Percentiles rank a stretch among this genome's conserved stretches.
These are phyloP conservation scores for Erodium texanum DNA, from an alignment of 441 rosid species.

Conservation along the genomic window DNA sequence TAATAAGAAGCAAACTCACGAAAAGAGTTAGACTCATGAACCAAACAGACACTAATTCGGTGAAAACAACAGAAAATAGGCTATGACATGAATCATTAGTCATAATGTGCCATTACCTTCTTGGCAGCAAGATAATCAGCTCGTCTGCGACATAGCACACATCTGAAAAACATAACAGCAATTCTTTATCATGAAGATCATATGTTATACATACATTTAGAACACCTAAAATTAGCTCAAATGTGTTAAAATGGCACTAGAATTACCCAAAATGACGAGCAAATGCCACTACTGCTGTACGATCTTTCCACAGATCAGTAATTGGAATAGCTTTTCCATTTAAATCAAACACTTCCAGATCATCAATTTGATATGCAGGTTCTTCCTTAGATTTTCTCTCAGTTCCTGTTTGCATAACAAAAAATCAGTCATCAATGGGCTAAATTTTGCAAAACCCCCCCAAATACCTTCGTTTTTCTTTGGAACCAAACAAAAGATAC, in stretches of 20 bases:
- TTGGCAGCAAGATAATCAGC: constrained; percentile 75
- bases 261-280: constrained; percentile 91
- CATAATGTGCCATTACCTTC: constrained; percentile 47
- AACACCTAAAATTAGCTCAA: neutral
- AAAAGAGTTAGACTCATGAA: neutral
- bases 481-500: neutral
- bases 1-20: neutral
- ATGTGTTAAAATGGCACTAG: neutral
- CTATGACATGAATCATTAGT: neutral
- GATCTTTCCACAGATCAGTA: constrained; percentile 78
- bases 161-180: constrained; percentile 33
- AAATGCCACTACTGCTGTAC: constrained; percentile 79
- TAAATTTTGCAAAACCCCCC: neutral
- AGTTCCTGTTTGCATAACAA: constrained; percentile 25
- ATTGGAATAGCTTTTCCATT: constrained; percentile 53
- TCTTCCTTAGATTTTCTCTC: constrained; percentile 30
- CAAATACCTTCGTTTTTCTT: neutral
- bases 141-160: constrained; percentile 79
- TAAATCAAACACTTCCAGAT: constrained; percentile 57
- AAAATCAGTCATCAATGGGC: neutral
- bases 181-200: neutral
- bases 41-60: neutral
- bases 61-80: neutral
- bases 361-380: constrained; percentile 33
- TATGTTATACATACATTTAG: neutral